phyloP scores from a whole-genome alignment of 1,139 yeast species.

The Geotrichum candidum region DNA sequence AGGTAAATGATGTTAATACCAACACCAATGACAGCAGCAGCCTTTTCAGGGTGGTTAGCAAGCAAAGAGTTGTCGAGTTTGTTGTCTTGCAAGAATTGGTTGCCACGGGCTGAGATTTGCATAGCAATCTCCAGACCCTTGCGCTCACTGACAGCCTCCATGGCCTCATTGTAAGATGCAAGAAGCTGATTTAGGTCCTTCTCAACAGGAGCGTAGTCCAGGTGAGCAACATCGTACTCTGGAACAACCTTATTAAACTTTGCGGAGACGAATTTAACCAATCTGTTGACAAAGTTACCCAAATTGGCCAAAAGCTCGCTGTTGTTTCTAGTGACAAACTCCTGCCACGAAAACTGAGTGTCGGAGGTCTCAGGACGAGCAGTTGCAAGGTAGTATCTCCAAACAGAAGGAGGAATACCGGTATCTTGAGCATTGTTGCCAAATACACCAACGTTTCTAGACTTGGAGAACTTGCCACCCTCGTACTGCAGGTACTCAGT shows the following conservation, averaged over 20 bases:
- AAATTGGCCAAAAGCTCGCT: constrained; percentile 88
- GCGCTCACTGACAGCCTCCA: constrained; percentile 72
- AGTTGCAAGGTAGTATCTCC: constrained; percentile 93
- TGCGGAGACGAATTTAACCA: constrained; percentile 82
- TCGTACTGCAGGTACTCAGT: constrained; percentile 96
- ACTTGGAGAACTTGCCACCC: constrained; percentile 95
- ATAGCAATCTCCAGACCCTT: constrained; percentile 86
- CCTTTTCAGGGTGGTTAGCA: constrained; percentile 65
- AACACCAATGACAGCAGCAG: constrained; percentile 90
- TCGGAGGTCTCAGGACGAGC: constrained; percentile 94
- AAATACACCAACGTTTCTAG: constrained; percentile 94
- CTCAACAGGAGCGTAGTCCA: constrained; percentile 45
- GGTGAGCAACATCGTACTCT: constrained; percentile 36
- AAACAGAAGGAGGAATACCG: constrained; percentile 84
- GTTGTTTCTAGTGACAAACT: constrained; percentile 89
- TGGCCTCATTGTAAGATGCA: constrained; percentile 53
- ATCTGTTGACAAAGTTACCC: constrained; percentile 94
- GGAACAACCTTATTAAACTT: constrained; percentile 92
- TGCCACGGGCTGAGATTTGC: constrained; percentile 89
- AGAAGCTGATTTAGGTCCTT: constrained; percentile 59
- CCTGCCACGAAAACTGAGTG: constrained; percentile 95
- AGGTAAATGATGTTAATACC: constrained; percentile 85
- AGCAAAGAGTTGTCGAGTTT: constrained; percentile 84
- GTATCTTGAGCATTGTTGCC: constrained; percentile 96
- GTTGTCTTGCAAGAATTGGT: constrained; percentile 90